A percentile compares a stretch with the other conserved stretches of the same genome.
Conservation (phyloP, 805 yeast species). For the Kodamaea nitidulidarum region DNA sequence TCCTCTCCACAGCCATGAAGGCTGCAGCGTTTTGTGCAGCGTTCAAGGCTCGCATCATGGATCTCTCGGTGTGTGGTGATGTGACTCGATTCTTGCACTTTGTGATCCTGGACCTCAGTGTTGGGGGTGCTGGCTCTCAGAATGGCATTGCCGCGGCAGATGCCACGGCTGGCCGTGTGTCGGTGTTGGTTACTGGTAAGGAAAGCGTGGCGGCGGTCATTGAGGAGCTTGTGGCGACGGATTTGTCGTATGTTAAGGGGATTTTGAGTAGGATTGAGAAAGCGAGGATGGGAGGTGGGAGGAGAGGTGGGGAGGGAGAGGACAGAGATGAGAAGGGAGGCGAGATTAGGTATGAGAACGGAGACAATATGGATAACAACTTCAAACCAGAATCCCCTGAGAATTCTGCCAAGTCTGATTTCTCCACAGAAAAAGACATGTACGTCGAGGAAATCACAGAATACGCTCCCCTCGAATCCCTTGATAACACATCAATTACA, state of each 20-base stretch:
- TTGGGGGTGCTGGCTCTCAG: background rate
- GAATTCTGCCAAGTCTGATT: too few species aligned
- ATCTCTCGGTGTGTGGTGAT: slow-evolving; percentile 9
- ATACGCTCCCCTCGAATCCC: background rate
- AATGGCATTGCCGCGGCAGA: background rate
- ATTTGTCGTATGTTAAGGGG: background rate
- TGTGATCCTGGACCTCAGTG: slow-evolving; percentile 6
- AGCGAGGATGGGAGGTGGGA: too few species aligned
- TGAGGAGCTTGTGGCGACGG: slow-evolving; percentile 2
- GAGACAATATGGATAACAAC: too few species aligned
- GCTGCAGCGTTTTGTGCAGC: background rate
- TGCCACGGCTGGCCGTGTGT: background rate
- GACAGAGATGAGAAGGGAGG: too few species aligned
- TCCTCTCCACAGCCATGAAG: background rate
- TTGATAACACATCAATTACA: too few species aligned
- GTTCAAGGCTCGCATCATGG: background rate
- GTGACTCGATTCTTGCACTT: slow-evolving; percentile 7
- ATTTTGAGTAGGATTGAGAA: too few species aligned
- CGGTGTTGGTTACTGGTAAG: slow-evolving; percentile 10
- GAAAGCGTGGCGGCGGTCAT: slow-evolving; percentile 13
- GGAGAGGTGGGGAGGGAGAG: too few species aligned
- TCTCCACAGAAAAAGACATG: too few species aligned
- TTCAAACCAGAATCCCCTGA: too few species aligned
- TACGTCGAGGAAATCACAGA: too few species aligned
- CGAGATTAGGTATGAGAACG: too few species aligned